Evolutionary conservation across 805 yeast species (phyloP).

Genomic region (Candida quercuum): DNA sequence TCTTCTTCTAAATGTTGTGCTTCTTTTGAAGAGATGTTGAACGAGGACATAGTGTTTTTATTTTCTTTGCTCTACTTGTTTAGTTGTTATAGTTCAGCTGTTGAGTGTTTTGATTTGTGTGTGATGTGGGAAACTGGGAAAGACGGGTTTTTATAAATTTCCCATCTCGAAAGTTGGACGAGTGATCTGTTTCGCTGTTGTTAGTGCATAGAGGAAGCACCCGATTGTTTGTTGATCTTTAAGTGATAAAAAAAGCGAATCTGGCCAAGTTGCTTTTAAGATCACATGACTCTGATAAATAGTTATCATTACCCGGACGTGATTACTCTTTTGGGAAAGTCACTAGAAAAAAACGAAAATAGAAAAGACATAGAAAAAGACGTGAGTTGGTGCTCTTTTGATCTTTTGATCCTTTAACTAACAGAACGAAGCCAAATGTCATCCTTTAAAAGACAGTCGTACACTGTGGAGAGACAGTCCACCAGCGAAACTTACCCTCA

Average conservation of each 20-base stretch:
- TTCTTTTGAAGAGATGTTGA: slow-evolving; percentile 53
- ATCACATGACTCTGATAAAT: too few relatives aligned
- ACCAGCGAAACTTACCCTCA: slow-evolving; percentile 28
- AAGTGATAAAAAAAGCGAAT: slow-evolving; percentile 24
- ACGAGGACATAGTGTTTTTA: slow-evolving; percentile 24
- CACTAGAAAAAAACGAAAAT: too few relatives aligned
- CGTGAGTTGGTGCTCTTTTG: background rate
- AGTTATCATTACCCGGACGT: slow-evolving; percentile 3
- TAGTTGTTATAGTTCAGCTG: too few relatives aligned
- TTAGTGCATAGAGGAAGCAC: slow-evolving; percentile 20
- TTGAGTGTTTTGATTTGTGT: background rate
- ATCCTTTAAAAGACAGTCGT: slow-evolving; percentile 31
- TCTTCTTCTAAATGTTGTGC: slow-evolving; percentile 66
- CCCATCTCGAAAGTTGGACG: slow-evolving; percentile 1
- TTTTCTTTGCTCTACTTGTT: too few relatives aligned
- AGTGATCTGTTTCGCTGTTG: slow-evolving; percentile 15
- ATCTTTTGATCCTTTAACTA: background rate
- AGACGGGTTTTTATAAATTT: slow-evolving; percentile 1
- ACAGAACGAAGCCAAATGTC: slow-evolving; percentile 15
- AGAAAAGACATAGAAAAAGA: background rate
- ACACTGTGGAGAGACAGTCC: slow-evolving; percentile 21
- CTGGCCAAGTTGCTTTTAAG: too few relatives aligned
- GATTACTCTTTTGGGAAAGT: background rate
- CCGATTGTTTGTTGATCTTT: slow-evolving; percentile 10
- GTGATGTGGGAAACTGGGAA: background rate